Percentiles rank a stretch among this genome's conserved stretches.
These are phyloP conservation scores for Phytophthora capsici DNA, from an alignment of 352 stramenopile species.

Conservation along the genomic window DNA sequence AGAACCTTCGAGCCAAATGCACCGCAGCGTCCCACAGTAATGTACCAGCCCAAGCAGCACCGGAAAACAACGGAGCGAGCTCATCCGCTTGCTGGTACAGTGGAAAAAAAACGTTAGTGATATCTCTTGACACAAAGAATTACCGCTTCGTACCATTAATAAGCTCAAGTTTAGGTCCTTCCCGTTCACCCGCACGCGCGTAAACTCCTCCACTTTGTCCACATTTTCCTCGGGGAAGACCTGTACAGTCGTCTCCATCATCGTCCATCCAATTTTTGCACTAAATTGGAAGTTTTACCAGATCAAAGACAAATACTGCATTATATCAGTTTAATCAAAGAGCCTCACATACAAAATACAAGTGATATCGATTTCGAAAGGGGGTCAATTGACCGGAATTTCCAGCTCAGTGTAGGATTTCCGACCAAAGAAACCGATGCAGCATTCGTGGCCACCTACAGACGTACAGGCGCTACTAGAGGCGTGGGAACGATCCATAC, in stretches of 20 bases:
- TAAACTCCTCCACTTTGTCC: slow-evolving; percentile 60
- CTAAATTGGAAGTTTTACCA: background rate
- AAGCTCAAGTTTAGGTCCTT: slow-evolving; percentile 67
- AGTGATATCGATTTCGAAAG: slow-evolving; percentile 4
- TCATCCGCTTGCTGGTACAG: slow-evolving; percentile 78
- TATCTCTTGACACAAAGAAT: background rate
- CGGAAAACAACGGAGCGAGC: slow-evolving; percentile 93
- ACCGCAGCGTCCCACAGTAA: slow-evolving; percentile 89
- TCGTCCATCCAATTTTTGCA: slow-evolving; percentile 13
- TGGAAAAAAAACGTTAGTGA: too few species aligned
- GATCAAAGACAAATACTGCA: slow-evolving; percentile 2
- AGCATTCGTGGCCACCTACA: slow-evolving; percentile 41
- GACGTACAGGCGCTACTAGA: slow-evolving; percentile 39
- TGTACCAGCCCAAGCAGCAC: slow-evolving; percentile 93
- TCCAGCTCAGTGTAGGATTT: slow-evolving; percentile 21
- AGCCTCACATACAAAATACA: slow-evolving; percentile 7
- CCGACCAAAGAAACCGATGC: slow-evolving; percentile 17
- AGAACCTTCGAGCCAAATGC: slow-evolving; percentile 63
- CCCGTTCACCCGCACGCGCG: slow-evolving; percentile 59
- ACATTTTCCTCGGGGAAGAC: slow-evolving; percentile 66
- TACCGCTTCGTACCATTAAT: slow-evolving; percentile 51
- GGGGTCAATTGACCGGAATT: slow-evolving; percentile 5
- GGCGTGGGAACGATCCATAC: slow-evolving; percentile 37
- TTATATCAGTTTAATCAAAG: slow-evolving; percentile 5
- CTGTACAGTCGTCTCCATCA: slow-evolving; percentile 30